A percentile compares a stretch with the other conserved stretches of the same genome.
phyloP scores from a whole-genome alignment of 2,329 filamentous ascomycete genomes.

The Dactylellina leptospora region DNA sequence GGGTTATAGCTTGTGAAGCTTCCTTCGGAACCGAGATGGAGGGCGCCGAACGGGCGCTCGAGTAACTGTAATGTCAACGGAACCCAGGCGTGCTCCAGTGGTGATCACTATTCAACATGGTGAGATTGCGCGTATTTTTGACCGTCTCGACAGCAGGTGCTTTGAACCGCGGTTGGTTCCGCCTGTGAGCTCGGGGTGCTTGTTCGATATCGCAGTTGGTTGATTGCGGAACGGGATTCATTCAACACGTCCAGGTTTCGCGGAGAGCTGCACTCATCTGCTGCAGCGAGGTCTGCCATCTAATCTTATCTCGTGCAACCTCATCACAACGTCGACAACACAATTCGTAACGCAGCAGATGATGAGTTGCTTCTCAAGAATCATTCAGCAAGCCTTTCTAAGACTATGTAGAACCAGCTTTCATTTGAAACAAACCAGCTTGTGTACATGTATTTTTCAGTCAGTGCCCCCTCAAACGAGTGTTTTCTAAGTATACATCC shows the following conservation, averaged over 20 bases:
- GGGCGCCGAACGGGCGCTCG: neutral
- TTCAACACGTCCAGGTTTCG: slow-evolving; percentile 9
- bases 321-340: slow-evolving; percentile 41
- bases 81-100: slow-evolving; percentile 25
- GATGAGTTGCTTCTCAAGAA: neutral
- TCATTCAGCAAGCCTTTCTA: neutral
- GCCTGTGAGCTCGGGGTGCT: slow-evolving; percentile 12
- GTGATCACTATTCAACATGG: slow-evolving; percentile 27
- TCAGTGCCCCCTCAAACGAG: slow-evolving; percentile 31
- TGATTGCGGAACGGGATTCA: neutral
- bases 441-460: slow-evolving; percentile 32
- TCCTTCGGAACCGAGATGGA: neutral
- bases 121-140: slow-evolving; percentile 22
- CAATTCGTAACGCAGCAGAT: slow-evolving; percentile 4
- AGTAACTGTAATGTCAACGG: slow-evolving; percentile 11
- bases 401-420: slow-evolving; percentile 17
- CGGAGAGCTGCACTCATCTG: slow-evolving; percentile 16
- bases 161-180: neutral
- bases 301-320: slow-evolving; percentile 52
- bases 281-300: slow-evolving; percentile 14
- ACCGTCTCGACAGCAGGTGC: neutral
- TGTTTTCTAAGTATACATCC: neutral
- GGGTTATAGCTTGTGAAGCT: slow-evolving; percentile 2
- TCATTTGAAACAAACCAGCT: neutral
- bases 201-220: slow-evolving; percentile 10